Base-by-base conservation (phyloP, 1,284 basidiomycete species). In the Neotropicomus parvogracilis region DNA sequence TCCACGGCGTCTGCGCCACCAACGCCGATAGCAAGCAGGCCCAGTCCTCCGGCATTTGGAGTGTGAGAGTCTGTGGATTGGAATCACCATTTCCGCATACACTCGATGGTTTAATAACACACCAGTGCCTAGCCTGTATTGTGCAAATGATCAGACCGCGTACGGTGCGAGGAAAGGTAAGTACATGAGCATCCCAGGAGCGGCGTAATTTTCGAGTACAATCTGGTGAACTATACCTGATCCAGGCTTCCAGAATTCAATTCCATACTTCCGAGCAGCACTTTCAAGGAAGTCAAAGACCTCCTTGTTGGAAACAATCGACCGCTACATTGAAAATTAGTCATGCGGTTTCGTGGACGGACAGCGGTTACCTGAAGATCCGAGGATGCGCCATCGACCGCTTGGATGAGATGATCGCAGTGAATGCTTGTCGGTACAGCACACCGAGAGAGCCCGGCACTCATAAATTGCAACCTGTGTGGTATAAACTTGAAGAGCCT, bases 1-100 rank as follows among this genome's bases (percentile, higher is more conserved):
- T 99, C 97, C 27, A 99, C 97, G 16, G 97, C 97, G 66, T 99
- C 97, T 17, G 97, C 97, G 52, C 97, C 97, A 56, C 97, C 97
- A 20, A 99, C 97, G 53, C 97, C 97, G 51, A 98, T 98, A 9
- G 97, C 97, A 52, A 99, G 81, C 78, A 95, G 83, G n/a, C 97
- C 97, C 46, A 99, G 81, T 41, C 97, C 97, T 54, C 95, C 94
- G 35, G 97, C 97, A 67, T 99, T 99, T 8, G 97, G 97, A 5
- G 97, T 99, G 71, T 99, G 97, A 27, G 92, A 95, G 71, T 99
- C 97, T 80, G 74, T 67, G 48, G 14, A 31, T 33, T 46, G n/a
- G 1, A 12, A 27, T 58, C 41, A 57, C 11, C 37, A 14, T 32
- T 43, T 40, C 45, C 27, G 44, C 20, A 3, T 17, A 32, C 12